Evolutionary conservation across 169 alveolate species (phyloP), one percentile per base, ranked within the genome.

Genomic region (Miamiensis avidus): DNA sequence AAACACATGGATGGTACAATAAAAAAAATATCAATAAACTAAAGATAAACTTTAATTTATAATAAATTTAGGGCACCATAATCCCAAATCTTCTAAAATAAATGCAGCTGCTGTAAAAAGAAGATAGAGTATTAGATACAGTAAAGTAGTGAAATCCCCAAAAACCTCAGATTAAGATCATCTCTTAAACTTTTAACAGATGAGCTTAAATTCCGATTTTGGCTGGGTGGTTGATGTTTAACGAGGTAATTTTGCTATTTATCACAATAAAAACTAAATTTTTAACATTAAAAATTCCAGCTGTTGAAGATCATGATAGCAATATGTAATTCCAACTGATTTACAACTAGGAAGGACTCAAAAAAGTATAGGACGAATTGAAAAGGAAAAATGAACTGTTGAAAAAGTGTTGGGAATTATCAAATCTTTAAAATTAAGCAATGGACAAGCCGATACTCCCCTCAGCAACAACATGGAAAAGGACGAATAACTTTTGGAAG

Each of bases 311-410:
- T 4, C 4, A 20, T 20, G 69, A 49, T 11, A 49, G 20, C 26
- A 49, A 49, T 20, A 20, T 49, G 4, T 49, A 49, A 49, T 49
- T 11, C 20, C 4, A 49, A 49, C 20, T 49, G 26, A 49, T 49
- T 49, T 49, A 49, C 20, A 49, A 49, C 20, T 49, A 49, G 20
- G 69, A 49, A 49, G 69, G 69, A 11, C 69, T 49, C 20, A 49
- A 79, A 79, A 79, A 79, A n/a, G 84, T 76, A 26, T 33, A 34
- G 29, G 74, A 49, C 28, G 84, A 79, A 26, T 49, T 79, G 25
- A 49, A 49, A 64, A n/a, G 64, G 29, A 49, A 72, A 79, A 79
- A 28, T 15, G 31, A 0, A n/a, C 28, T 79, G 15, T 25, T 79
- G 26, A 79, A 79, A 64, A 65, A 49, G 29, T 0, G 34, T 0